A percentile compares a stretch with the other conserved stretches of the same genome.
phyloP scores from a whole-genome alignment of 2,329 filamentous ascomycete genomes.

The Stagonosporopsis cucurbitacearum region DNA sequence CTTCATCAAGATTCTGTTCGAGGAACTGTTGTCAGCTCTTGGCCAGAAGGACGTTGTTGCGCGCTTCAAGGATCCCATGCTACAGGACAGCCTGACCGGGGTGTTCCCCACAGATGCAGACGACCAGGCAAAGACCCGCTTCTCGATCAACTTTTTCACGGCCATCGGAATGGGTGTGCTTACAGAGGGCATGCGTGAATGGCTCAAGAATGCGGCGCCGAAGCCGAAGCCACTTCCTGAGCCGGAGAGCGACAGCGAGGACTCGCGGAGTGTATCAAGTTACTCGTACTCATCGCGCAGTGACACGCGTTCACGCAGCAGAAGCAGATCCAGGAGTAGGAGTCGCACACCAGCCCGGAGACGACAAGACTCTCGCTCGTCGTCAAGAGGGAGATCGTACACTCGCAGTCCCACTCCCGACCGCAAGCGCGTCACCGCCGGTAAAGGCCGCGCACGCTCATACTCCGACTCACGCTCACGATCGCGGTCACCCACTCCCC shows the following conservation, averaged over 20 bases:
- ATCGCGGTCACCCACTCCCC: slow-evolving; percentile 32
- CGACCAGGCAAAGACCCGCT: slow-evolving; percentile 86
- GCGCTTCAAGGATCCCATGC: slow-evolving; percentile 74
- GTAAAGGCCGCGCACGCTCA: slow-evolving; percentile 26
- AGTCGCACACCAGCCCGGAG: slow-evolving; percentile 19
- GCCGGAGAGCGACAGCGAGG: slow-evolving; percentile 43
- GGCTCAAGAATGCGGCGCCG: slow-evolving; percentile 80
- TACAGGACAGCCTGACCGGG: slow-evolving; percentile 80
- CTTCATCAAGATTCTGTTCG: slow-evolving; percentile 97
- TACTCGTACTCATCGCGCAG: slow-evolving; percentile 44
- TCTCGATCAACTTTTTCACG: slow-evolving; percentile 99
- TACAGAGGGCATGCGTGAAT: slow-evolving; percentile 93
- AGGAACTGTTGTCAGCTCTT: slow-evolving; percentile 85
- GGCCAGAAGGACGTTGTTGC: slow-evolving; percentile 81
- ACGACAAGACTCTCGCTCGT: slow-evolving; percentile 22
- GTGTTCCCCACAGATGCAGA: slow-evolving; percentile 84
- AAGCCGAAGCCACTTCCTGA: slow-evolving; percentile 71
- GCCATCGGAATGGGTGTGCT: slow-evolving; percentile 94
- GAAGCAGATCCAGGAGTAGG: slow-evolving; percentile 26
- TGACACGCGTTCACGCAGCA: slow-evolving; percentile 35
- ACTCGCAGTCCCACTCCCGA: slow-evolving; percentile 37
- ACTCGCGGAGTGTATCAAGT: slow-evolving; percentile 43
- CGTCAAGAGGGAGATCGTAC: slow-evolving; percentile 38
- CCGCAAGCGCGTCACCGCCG: slow-evolving; percentile 26
- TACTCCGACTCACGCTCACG: slow-evolving; percentile 28